Evolutionary conservation across 2,329 filamentous ascomycete genomes (phyloP).

Genomic region (Microdochium bolleyi): DNA sequence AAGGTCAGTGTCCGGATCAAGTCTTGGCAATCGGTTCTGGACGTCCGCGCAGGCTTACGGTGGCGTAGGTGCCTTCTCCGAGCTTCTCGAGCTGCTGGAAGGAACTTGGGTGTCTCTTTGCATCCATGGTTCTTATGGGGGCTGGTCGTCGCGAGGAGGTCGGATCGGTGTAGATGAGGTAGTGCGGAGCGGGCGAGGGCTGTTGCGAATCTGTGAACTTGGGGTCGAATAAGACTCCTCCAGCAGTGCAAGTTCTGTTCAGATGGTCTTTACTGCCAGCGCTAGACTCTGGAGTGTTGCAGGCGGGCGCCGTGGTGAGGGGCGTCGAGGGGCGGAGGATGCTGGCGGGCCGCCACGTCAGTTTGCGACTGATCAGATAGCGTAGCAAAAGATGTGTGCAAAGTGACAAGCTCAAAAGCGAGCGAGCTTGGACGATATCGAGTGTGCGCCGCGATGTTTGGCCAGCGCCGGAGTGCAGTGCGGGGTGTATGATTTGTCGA

Average conservation of each 20-base stretch:
- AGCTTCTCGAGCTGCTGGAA: conserved; percentile 99
- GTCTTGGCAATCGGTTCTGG: conserved; percentile 11
- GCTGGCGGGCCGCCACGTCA: not conserved
- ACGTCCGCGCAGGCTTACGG: conserved; percentile 48
- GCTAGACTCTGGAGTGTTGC: not conserved
- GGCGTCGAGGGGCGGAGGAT: not conserved
- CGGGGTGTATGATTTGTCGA: no score
- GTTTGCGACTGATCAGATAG: no score
- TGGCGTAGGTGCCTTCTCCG: conserved; percentile 97
- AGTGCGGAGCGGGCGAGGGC: conserved; percentile 19
- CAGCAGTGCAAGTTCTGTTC: conserved; percentile 24
- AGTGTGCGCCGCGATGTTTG: no score
- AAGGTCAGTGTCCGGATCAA: not conserved
- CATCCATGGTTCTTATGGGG: conserved; percentile 60
- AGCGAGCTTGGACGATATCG: no score
- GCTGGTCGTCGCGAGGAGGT: not conserved
- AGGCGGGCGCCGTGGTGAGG: not conserved
- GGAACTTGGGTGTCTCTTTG: conserved; percentile 85
- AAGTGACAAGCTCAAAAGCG: no score
- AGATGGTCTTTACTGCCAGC: conserved; percentile 10
- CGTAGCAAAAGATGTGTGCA: no score
- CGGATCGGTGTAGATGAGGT: conserved; percentile 11
- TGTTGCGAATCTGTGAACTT: conserved; percentile 23
- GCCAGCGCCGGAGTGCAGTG: no score
- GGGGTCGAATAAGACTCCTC: conserved; percentile 30